phyloP scores from a whole-genome alignment of 495 filamentous ascomycete species.

The Penicillium angulare region DNA sequence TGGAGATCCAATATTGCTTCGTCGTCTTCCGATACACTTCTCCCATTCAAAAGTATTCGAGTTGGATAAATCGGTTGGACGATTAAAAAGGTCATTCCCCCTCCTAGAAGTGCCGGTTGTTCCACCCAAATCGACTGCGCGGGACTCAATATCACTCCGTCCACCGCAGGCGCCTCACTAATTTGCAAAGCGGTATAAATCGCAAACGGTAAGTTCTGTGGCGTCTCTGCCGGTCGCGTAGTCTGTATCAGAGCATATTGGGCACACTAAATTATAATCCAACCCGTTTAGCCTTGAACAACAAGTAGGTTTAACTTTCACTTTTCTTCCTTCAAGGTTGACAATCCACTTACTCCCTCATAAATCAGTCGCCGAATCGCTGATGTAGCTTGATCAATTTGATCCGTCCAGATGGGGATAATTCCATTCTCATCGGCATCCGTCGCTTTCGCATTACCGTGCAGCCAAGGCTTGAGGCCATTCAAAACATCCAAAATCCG shows the following conservation, averaged over 20 bases:
- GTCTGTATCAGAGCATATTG: neutral
- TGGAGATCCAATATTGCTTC: neutral
- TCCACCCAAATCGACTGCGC: neutral
- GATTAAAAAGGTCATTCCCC: neutral
- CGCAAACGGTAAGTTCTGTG: neutral
- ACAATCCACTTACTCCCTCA: neutral
- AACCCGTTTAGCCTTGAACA: too few relatives aligned
- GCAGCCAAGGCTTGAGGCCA: neutral
- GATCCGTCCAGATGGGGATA: neutral
- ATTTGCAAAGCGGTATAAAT: neutral
- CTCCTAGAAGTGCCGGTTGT: neutral
- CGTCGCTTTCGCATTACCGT: neutral
- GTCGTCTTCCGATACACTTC: neutral
- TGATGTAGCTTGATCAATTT: conserved; percentile 1
- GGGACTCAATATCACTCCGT: neutral
- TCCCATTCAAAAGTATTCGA: neutral
- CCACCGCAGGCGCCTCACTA: neutral
- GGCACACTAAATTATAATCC: too few relatives aligned
- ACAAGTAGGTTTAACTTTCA: too few relatives aligned
- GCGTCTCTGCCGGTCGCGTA: neutral
- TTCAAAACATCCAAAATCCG: neutral
- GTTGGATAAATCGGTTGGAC: conserved; percentile 1
- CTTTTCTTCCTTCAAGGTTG: neutral
- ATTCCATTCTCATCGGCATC: conserved; percentile 1
- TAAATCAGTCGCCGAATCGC: neutral